Percentiles rank a stretch among this genome's conserved stretches.
Conservation (phyloP, 495 filamentous ascomycete species). For the Daldinia childiae region DNA sequence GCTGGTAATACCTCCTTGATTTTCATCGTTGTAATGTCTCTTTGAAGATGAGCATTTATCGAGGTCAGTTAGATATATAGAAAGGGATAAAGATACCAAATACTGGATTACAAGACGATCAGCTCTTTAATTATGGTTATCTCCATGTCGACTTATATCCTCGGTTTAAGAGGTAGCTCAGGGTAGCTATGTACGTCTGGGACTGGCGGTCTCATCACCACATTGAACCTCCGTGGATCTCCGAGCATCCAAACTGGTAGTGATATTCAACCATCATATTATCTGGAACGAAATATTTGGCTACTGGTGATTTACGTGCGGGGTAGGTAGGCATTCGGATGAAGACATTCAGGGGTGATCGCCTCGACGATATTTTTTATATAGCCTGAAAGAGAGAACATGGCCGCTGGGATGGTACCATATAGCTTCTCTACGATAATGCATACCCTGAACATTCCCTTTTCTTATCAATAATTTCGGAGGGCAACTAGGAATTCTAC, state of each 20-base stretch:
- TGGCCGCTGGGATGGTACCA: background rate
- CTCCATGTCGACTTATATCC: background rate
- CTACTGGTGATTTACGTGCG: background rate
- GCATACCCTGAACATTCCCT: background rate
- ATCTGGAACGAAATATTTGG: background rate
- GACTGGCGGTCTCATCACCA: background rate
- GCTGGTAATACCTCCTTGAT: conserved; percentile 6
- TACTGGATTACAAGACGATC: background rate
- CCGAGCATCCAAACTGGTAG: conserved; percentile 22
- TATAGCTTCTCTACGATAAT: background rate
- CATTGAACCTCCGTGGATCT: background rate
- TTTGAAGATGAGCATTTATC: background rate
- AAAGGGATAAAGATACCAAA: background rate
- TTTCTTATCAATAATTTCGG: background rate
- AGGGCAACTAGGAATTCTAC: background rate
- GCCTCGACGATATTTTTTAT: conserved; percentile 13
- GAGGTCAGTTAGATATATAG: background rate
- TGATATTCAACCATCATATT: conserved; percentile 19
- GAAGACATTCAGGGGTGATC: background rate
- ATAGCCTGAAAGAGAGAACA: conserved; percentile 33
- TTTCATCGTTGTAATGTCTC: conserved; percentile 22
- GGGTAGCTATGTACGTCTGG: background rate
- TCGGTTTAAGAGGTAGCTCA: background rate
- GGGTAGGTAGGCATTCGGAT: background rate
- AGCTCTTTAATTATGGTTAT: background rate